Evolutionary conservation across 768 basidiomycete species (phyloP).

Genomic region (Neoboletus magnificus): DNA sequence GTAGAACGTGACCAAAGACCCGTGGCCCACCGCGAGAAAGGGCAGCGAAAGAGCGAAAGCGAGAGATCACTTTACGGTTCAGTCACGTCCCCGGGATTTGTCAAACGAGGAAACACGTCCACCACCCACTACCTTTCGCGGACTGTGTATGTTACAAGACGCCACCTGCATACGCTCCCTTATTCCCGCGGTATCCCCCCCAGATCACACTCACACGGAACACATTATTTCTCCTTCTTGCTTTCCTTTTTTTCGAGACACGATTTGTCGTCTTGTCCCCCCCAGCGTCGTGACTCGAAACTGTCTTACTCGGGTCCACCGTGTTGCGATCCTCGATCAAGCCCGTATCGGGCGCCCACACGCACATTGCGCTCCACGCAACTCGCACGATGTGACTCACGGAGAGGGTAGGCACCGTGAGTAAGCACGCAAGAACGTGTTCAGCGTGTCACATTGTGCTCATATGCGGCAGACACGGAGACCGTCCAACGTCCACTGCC

Average conservation of each 20-base stretch:
- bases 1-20: background rate
- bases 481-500: background rate
- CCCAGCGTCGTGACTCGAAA: too few species aligned
- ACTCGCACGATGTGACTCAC: background rate
- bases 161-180: background rate
- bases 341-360: background rate
- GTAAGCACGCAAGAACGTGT: background rate
- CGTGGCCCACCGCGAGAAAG: background rate
- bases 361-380: background rate
- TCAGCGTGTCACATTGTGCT: background rate
- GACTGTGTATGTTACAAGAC: too few species aligned
- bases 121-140: too few species aligned
- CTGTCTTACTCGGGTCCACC: too few species aligned
- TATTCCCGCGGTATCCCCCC: background rate
- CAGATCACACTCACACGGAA: constrained; percentile 10
- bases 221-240: background rate
- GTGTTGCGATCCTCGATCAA: too few species aligned
- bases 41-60: too few species aligned
- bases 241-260: background rate
- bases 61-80: too few species aligned
- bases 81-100: too few species aligned
- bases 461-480: background rate
- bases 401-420: background rate
- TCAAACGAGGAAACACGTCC: too few species aligned
- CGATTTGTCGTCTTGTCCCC: too few species aligned